Evolutionary conservation across 352 stramenopile genomes (phyloP).

Genomic region (Phytophthora kernoviae): DNA sequence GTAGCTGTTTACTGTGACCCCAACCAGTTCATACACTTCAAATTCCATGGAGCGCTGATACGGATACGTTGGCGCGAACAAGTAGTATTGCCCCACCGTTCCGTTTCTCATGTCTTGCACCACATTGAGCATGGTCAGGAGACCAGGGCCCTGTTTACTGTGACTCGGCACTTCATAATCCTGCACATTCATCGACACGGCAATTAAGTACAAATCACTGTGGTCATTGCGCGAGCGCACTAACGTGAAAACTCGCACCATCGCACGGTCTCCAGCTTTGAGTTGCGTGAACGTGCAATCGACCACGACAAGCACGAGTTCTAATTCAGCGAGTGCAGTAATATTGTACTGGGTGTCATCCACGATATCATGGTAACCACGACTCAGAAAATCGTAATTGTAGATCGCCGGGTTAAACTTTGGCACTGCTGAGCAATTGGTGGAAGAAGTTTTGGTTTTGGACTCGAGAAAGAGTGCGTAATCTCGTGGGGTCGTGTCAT

Average conservation of each 20-base stretch:
- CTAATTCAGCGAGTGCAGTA: slow-evolving; percentile 12
- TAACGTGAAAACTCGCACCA: slow-evolving; percentile 14
- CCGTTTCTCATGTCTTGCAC: slow-evolving; percentile 17
- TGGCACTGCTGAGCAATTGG: not conserved
- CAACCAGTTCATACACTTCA: slow-evolving; percentile 1
- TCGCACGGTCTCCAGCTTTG: not conserved
- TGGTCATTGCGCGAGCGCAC: slow-evolving; percentile 6
- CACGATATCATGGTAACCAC: slow-evolving; percentile 10
- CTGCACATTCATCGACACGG: slow-evolving; percentile 7
- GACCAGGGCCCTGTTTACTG: slow-evolving; percentile 1
- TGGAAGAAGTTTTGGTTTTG: slow-evolving; percentile 4
- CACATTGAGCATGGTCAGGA: slow-evolving; percentile 9
- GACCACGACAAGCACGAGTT: slow-evolving; percentile 9
- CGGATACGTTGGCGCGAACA: slow-evolving; percentile 9
- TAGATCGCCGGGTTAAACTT: slow-evolving; percentile 19
- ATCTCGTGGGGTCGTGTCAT: slow-evolving; percentile 24
- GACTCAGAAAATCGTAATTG: slow-evolving; percentile 13
- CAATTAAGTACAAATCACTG: slow-evolving; percentile 10
- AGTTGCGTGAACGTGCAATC: slow-evolving; percentile 8
- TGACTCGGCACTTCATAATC: slow-evolving; percentile 14
- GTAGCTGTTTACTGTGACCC: slow-evolving; percentile 3
- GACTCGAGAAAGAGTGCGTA: slow-evolving; percentile 33
- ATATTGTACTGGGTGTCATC: slow-evolving; percentile 25
- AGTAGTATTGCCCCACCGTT: slow-evolving; percentile 15
- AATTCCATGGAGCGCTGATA: slow-evolving; percentile 6